Evolutionary conservation across 352 stramenopile genomes (phyloP).

Genomic region (Globisporangium nodosum): DNA sequence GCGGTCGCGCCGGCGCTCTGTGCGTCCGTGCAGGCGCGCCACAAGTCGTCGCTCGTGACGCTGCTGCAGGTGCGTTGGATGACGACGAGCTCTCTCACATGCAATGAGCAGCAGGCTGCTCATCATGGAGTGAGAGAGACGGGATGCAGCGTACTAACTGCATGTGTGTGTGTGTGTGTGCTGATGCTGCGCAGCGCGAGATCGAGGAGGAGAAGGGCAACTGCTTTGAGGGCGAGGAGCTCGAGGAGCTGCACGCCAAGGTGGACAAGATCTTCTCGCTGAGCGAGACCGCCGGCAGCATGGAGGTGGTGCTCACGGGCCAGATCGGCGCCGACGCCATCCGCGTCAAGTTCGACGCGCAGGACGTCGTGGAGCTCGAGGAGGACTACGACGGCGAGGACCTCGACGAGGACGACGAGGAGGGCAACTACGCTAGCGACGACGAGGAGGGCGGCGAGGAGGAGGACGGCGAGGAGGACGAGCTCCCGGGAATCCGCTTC

Average conservation of each 20-base stretch:
- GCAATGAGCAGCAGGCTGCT: not conserved
- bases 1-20: slow-evolving; percentile 13
- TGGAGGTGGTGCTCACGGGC: slow-evolving; percentile 61
- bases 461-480: slow-evolving; percentile 58
- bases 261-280: slow-evolving; percentile 65
- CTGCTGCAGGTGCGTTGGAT: slow-evolving; percentile 25
- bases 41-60: slow-evolving; percentile 45
- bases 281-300: slow-evolving; percentile 49
- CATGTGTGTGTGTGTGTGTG: not conserved
- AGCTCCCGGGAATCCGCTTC: slow-evolving; percentile 74
- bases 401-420: slow-evolving; percentile 41
- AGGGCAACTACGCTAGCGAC: slow-evolving; percentile 23
- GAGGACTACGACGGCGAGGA: slow-evolving; percentile 54
- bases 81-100: not conserved
- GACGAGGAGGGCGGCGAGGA: slow-evolving; percentile 29
- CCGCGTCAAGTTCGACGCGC: slow-evolving; percentile 75
- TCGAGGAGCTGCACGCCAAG: slow-evolving; percentile 63
- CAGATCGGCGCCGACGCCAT: slow-evolving; percentile 47
- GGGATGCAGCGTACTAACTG: not conserved
- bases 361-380: slow-evolving; percentile 68
- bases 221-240: slow-evolving; percentile 68
- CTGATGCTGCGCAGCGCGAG: slow-evolving; percentile 35
- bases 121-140: too few relatives aligned
- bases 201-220: slow-evolving; percentile 82
- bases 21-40: slow-evolving; percentile 37